These are phyloP conservation scores for Penium margaritaceum DNA, from an alignment of 139 green algal species.

Conservation along the genomic window DNA sequence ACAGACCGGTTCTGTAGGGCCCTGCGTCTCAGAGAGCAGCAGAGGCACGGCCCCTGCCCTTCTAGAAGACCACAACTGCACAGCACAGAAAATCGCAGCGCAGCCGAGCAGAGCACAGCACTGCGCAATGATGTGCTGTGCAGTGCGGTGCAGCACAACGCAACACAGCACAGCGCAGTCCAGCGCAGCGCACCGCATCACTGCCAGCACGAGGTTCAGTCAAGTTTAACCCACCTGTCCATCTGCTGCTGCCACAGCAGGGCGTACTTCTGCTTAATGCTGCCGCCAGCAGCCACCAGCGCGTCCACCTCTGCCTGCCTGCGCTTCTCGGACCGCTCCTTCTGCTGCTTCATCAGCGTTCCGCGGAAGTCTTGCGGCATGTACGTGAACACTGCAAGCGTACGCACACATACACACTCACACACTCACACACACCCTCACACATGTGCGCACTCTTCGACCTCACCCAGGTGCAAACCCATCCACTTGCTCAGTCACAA, in stretches of 20 bases:
- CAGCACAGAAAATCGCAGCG: background rate
- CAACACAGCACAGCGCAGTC: background rate
- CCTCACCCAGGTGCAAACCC: too few species aligned
- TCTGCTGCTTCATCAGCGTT: conserved; percentile 48
- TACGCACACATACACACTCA: too few species aligned
- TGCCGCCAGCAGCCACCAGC: conserved; percentile 36
- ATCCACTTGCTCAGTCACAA: too few species aligned
- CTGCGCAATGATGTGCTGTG: background rate
- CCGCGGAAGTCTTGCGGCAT: conserved; percentile 50
- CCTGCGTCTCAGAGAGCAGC: too few species aligned
- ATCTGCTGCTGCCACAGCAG: conserved; percentile 54
- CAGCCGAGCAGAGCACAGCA: background rate
- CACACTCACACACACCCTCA: too few species aligned
- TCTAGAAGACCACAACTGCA: too few species aligned
- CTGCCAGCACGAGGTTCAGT: too few species aligned
- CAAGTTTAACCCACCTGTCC: conserved; percentile 40
- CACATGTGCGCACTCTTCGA: too few species aligned
- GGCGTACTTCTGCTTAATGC: conserved; percentile 51
- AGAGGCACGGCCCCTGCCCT: too few species aligned
- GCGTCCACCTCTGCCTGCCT: conserved; percentile 46
- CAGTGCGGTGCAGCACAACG: background rate
- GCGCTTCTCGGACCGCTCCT: conserved; percentile 44
- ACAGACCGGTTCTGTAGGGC: too few species aligned
- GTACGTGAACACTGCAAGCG: conserved; percentile 45
- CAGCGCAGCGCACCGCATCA: background rate